Conservation (phyloP, 2,329 filamentous ascomycete species). For the Elsinoe necatrix region DNA sequence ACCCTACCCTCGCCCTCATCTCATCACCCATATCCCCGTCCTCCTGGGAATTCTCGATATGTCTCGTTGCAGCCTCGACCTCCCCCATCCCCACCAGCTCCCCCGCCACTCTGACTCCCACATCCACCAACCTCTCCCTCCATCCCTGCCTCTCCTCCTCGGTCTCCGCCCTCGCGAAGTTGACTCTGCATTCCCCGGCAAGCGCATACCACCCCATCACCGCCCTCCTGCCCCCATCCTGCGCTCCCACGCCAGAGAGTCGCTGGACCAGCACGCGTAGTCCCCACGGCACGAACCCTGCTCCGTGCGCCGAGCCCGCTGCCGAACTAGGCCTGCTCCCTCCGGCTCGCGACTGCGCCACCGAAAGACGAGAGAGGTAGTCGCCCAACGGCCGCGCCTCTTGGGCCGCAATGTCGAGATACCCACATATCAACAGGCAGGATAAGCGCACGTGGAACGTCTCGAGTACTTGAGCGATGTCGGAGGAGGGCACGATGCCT, state of each 20-base stretch:
- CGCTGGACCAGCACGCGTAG: slow-evolving; percentile 75
- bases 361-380: slow-evolving; percentile 29
- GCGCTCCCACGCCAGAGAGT: slow-evolving; percentile 76
- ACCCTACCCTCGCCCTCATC: slow-evolving; percentile 34
- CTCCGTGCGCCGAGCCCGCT: slow-evolving; percentile 40
- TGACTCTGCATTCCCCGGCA: slow-evolving; percentile 33
- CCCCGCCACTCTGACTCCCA: slow-evolving; percentile 58
- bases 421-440: slow-evolving; percentile 71
- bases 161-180: slow-evolving; percentile 26
- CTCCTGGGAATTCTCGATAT: slow-evolving; percentile 53
- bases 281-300: slow-evolving; percentile 70
- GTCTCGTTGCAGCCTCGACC: slow-evolving; percentile 65
- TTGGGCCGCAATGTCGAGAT: slow-evolving; percentile 47
- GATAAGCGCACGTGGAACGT: slow-evolving; percentile 74
- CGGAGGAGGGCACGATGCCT: slow-evolving; percentile 39
- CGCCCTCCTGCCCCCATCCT: slow-evolving; percentile 70
- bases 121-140: slow-evolving; percentile 62
- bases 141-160: slow-evolving; percentile 55
- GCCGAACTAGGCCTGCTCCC: slow-evolving; percentile 42
- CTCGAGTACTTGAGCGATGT: slow-evolving; percentile 60
- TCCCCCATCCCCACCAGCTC: slow-evolving; percentile 82
- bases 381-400: slow-evolving; percentile 57
- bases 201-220: slow-evolving; percentile 90
- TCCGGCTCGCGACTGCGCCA: background rate
- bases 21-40: slow-evolving; percentile 38